Percentiles rank a stretch among this genome's conserved stretches.
These are phyloP conservation scores for Hortiboletus campestris DNA, from an alignment of 768 basidiomycete species.

Conservation along the genomic window DNA sequence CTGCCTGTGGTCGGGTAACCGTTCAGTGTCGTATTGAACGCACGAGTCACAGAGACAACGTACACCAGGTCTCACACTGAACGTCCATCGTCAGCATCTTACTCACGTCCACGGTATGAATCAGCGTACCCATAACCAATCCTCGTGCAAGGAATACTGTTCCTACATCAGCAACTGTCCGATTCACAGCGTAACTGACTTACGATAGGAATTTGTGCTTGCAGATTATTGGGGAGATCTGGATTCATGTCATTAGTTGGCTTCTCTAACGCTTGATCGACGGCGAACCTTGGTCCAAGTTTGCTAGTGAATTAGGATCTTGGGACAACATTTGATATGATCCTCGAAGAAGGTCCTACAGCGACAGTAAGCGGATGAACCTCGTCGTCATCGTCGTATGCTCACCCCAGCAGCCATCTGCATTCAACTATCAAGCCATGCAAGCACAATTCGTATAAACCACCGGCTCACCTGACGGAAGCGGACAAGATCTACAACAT, in stretches of 20 bases:
- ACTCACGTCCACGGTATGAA: neutral
- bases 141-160: slow-evolving; percentile 87
- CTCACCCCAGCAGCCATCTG: slow-evolving; percentile 60
- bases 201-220: slow-evolving; percentile 89
- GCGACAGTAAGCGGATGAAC: neutral
- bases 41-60: slow-evolving; percentile 24
- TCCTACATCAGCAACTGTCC: neutral
- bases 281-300: slow-evolving; percentile 82
- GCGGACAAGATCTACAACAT: slow-evolving; percentile 91
- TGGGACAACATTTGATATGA: slow-evolving; percentile 93
- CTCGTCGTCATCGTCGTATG: neutral
- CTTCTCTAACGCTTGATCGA: neutral
- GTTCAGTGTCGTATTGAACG: neutral
- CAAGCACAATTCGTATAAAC: neutral
- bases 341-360: slow-evolving; percentile 80
- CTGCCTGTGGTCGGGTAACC: slow-evolving; percentile 47
- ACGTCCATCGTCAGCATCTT: slow-evolving; percentile 2
- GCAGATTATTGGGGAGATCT: slow-evolving; percentile 97
- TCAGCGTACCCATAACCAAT: slow-evolving; percentile 89
- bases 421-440: neutral
- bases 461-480: slow-evolving; percentile 73
- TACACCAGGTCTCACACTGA: slow-evolving; percentile 99
- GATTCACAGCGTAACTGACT: slow-evolving; percentile 33
- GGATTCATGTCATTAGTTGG: neutral
- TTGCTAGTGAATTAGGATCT: slow-evolving; percentile 91